Base-by-base conservation (phyloP, 768 basidiomycete species). In the Lactarius hatsudake region DNA sequence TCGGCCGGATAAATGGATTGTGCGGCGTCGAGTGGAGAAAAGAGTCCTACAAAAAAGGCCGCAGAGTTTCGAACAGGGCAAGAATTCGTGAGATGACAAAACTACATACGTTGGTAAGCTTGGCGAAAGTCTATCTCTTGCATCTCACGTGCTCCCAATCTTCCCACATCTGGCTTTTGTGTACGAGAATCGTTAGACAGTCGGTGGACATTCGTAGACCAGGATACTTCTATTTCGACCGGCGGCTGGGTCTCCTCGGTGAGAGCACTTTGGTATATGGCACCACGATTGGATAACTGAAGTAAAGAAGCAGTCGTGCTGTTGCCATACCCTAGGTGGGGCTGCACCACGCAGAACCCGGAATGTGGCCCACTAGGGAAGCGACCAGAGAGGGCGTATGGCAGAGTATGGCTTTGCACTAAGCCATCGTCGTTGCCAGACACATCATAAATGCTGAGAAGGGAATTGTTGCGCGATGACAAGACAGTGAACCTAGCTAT, bases 381-480 rank as follows among this genome's bases (percentile, higher is more conserved):
- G 32, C 69, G 71, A 23, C 75, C 30, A 9, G 78, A 76, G 26
- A 88, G 72, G 59, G n/a, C 75, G 66, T 81, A 83, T 1, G 88
- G 86, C 3, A 75, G 69, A 9, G 75, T 72, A 63, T 82, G 76
- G 62, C 82, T 72, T 51, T 82, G 82, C n/a, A 86, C 66, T 28
- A 84, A 79, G n/a, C 72, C 70, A 32, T 79, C 80, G n/a, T 75
- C 65, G 6, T 78, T 72, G 32, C 77, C 79, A 45, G 81, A 81
- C 30, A 89, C 83, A 72, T 90, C 87, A 68, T 91, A 93, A 4
- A 89, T 72, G 1, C 87, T 86, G 15, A 88, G 76, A 43, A 91
- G 72, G 17, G 78, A 77, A 69, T 87, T 90, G 64, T 78, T 82
- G 3, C 81, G 81, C 4, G 91, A 90, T 0, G 83, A 84, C 36